Percentiles rank a stretch among this genome's conserved stretches.
Conservation (phyloP, 1,284 basidiomycete genomes). For the Marasmius oreades region DNA sequence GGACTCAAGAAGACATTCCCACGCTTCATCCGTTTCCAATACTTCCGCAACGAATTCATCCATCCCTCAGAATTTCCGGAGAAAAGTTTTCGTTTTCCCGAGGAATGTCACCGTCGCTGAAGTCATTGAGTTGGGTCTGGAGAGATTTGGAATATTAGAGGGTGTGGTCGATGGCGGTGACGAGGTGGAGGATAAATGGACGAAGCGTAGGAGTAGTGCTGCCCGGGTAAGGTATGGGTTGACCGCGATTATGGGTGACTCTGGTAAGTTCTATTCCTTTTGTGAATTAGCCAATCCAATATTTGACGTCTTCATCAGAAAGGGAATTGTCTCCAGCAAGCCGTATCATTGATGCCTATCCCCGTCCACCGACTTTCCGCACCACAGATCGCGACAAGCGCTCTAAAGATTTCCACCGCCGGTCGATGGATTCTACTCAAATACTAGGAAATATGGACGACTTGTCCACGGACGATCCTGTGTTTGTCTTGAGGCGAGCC, state of each 20-base stretch:
- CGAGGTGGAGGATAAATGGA: slow-evolving; percentile 89
- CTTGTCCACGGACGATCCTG: slow-evolving; percentile 76
- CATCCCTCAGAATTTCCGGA: slow-evolving; percentile 57
- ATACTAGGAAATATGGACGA: slow-evolving; percentile 73
- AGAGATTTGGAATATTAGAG: slow-evolving; percentile 90
- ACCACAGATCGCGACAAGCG: slow-evolving; percentile 48
- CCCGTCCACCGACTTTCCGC: slow-evolving; percentile 70
- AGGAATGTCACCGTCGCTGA: slow-evolving; percentile 95
- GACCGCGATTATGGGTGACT: slow-evolving; percentile 50
- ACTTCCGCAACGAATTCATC: slow-evolving; percentile 48
- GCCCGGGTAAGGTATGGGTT: slow-evolving; percentile 81
- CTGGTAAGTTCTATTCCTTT: slow-evolving; percentile 47
- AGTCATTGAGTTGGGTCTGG: slow-evolving; percentile 88
- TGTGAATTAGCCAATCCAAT: slow-evolving; percentile 11
- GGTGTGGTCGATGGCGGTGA: slow-evolving; percentile 98
- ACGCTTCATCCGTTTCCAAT: slow-evolving; percentile 34
- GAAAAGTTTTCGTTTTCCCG: slow-evolving; percentile 83
- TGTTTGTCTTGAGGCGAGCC: slow-evolving; percentile 84
- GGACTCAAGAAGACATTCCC: slow-evolving; percentile 1
- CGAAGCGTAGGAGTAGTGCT: slow-evolving; percentile 72
- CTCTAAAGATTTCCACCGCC: slow-evolving; percentile 69
- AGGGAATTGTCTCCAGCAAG: slow-evolving; percentile 72
- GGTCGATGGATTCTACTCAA: slow-evolving; percentile 80
- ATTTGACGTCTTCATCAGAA: slow-evolving; percentile 43
- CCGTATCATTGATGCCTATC: slow-evolving; percentile 83